These are phyloP conservation scores for Zanthoxylum bungeanum DNA, from an alignment of 345 rosid species.

Conservation along the genomic window DNA sequence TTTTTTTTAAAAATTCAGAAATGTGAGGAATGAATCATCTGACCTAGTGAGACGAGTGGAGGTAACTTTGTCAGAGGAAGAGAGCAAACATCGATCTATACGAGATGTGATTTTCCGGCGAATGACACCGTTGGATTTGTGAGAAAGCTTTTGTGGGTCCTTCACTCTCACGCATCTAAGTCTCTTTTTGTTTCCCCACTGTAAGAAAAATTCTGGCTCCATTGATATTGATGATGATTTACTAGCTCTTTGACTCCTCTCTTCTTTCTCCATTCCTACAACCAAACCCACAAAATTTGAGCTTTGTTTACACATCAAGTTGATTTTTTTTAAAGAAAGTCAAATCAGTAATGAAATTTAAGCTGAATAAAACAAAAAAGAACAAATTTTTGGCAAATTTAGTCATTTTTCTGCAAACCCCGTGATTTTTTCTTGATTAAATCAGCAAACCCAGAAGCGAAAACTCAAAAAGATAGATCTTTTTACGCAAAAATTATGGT, in stretches of 20 bases:
- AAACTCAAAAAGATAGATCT: not conserved
- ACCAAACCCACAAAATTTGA: no score
- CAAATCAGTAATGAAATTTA: no score
- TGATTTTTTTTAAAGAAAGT: no score
- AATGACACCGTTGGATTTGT: conserved; percentile 42
- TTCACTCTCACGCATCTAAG: conserved; percentile 75
- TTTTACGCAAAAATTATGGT: no score
- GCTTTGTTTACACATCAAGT: no score
- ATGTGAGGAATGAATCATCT: no score
- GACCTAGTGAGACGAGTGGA: conserved; percentile 55
- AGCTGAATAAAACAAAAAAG: no score
- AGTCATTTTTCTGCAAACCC: not conserved
- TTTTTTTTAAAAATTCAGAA: no score
- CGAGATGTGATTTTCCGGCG: conserved; percentile 48
- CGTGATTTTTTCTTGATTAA: not conserved
- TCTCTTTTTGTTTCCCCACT: conserved; percentile 78
- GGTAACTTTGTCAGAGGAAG: no score
- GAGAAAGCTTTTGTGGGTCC: conserved; percentile 44
- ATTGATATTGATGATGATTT: conserved; percentile 29
- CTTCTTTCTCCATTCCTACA: conserved; percentile 48
- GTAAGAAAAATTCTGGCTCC: conserved; percentile 54
- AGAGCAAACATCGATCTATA: no score
- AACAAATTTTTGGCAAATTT: not conserved
- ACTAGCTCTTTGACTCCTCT: conserved; percentile 36
- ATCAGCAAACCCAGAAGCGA: conserved; percentile 1